Base-by-base conservation (phyloP, 2,329 filamentous ascomycete genomes). In the Fusarium clavum region DNA sequence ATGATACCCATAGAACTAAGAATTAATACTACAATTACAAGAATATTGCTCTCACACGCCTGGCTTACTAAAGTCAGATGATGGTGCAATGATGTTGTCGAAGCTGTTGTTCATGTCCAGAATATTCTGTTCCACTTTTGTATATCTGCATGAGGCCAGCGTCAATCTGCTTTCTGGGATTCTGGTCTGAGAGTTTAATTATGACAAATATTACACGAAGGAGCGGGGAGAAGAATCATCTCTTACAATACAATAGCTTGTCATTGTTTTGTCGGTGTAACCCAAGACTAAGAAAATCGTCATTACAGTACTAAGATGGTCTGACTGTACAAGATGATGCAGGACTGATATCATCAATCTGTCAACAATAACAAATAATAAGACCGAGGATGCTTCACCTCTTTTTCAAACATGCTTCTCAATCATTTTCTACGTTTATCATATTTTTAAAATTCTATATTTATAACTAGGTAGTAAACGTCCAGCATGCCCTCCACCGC, bases 401-500 rank as follows among this genome's bases (percentile, higher is more conserved):
- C 9, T 24, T 16, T 10, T 16, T 10, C 14, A 44, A 16, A 18
- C 16, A 11, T 1, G 5, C 11, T 44, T 6, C 18, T 38, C 10
- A 12, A 10, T 38, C 11, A 3, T 3, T 16, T 16, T 38, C 34
- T 38, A 38, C 27, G 27, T 11, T 29, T 20, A n/a, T 40, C 38
- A 7, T 9, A 40, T 12, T 40, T 40, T 40, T n/a, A 7, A 6
- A 40, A 40, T 10, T 7, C 38, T 20, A 40, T 4, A 22, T 24
- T 44, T 9, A 44, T 5, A 14, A 14, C 22, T 27, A 29, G 27
- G 27, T 11, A 24, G 9, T 9, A 24, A 24, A 8, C 7, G 18
- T 16, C 10, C 22, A 44, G 16, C 8, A 58, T 62, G 56, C 24
- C 56, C 7, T 29, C 56, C 7, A 62, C 29, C 13, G 56, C 59